Conservation (phyloP, 2,329 filamentous ascomycete species). For the Fusarium irregulare region DNA sequence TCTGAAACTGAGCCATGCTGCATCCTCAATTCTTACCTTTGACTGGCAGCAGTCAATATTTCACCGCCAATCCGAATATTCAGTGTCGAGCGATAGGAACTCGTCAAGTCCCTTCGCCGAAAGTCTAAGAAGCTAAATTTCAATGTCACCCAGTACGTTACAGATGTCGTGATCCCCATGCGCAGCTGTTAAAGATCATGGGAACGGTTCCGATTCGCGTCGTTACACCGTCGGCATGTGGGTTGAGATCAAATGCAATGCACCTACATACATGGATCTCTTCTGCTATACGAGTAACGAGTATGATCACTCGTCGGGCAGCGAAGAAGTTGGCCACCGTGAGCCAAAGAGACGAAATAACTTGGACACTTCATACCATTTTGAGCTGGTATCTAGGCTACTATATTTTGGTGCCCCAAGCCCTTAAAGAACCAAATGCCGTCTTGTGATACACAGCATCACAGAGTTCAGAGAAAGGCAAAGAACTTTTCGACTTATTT, state of each 20-base stretch:
- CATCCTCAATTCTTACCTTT: slow-evolving; percentile 9
- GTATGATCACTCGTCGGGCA: not conserved
- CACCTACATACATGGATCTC: slow-evolving; percentile 2
- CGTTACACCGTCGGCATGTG: slow-evolving; percentile 20
- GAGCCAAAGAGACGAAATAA: not conserved
- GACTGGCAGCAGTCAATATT: slow-evolving; percentile 1
- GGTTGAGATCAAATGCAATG: slow-evolving; percentile 25
- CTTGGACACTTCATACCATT: not conserved
- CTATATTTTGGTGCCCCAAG: not conserved
- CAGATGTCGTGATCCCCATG: slow-evolving; percentile 26
- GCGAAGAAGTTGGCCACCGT: not conserved
- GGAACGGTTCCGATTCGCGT: slow-evolving; percentile 44
- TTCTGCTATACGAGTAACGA: not conserved
- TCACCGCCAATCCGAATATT: slow-evolving; percentile 21
- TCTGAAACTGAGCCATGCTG: slow-evolving; percentile 37
- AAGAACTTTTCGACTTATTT: not conserved
- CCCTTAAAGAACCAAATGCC: slow-evolving; percentile 31
- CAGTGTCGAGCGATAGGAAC: not conserved
- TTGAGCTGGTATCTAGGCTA: not conserved
- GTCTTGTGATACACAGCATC: not conserved
- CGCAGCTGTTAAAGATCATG: slow-evolving; percentile 28
- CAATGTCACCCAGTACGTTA: slow-evolving; percentile 11
- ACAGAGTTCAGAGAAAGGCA: slow-evolving; percentile 5
- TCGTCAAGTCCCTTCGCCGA: not conserved
- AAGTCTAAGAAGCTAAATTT: slow-evolving; percentile 2